Conservation (phyloP, 331 rosid species). For the Pyracantha coccinea region DNA sequence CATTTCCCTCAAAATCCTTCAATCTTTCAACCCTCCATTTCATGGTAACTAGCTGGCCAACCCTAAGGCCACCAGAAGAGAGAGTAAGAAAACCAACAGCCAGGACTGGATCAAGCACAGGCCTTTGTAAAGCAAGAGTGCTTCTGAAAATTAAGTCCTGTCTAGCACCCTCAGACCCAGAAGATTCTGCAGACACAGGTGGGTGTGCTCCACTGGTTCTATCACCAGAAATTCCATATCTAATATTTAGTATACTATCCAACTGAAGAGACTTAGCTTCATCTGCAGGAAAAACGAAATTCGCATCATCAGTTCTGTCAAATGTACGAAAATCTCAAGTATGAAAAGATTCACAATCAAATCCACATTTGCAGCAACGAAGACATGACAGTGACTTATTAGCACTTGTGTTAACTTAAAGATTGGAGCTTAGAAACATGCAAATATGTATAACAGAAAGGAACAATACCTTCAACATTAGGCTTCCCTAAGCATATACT, state of each 20-base stretch:
- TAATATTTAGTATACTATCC: slow-evolving; percentile 71
- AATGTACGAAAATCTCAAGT: not conserved
- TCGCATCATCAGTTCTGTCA: not conserved
- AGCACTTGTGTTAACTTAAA: not conserved
- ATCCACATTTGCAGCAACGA: not conserved
- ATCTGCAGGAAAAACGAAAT: slow-evolving; percentile 26
- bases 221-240: slow-evolving; percentile 79
- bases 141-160: slow-evolving; percentile 78
- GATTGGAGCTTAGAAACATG: not conserved
- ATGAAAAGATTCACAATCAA: not conserved
- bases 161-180: slow-evolving; percentile 35
- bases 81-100: slow-evolving; percentile 99
- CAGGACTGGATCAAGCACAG: slow-evolving; percentile 90
- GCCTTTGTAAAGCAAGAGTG: slow-evolving; percentile 78
- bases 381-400: not conserved
- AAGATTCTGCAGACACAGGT: slow-evolving; percentile 43
- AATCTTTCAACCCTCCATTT: slow-evolving; percentile 96
- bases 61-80: slow-evolving; percentile 76
- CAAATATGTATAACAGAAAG: not conserved
- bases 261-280: slow-evolving; percentile 29
- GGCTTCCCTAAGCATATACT: slow-evolving; percentile 68
- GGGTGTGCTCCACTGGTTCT: slow-evolving; percentile 86
- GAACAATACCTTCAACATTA: slow-evolving; percentile 52
- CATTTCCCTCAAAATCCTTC: slow-evolving; percentile 50
- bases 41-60: slow-evolving; percentile 86